Conservation (phyloP, 192 early-diverging fungal genomes). For the Glomus cerebriforme region DNA sequence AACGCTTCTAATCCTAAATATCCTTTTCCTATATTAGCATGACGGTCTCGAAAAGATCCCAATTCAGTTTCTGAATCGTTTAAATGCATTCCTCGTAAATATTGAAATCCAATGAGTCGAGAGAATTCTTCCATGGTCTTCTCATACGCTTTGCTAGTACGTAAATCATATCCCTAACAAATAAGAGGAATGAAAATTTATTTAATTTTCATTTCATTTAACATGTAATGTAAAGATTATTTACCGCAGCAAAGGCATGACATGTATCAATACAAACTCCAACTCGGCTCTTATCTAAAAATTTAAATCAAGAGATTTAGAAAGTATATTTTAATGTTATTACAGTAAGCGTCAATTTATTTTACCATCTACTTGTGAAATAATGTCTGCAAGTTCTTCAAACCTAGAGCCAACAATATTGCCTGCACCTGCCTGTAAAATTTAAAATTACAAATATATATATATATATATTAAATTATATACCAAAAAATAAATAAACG, state of each 20-base stretch:
- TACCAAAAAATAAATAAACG: not conserved
- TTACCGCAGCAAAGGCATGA: slow-evolving; percentile 54
- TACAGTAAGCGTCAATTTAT: not conserved
- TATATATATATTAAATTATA: not conserved
- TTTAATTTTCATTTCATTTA: not conserved
- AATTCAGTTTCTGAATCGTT: slow-evolving; percentile 55
- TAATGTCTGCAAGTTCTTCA: slow-evolving; percentile 49
- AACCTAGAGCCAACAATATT: slow-evolving; percentile 50
- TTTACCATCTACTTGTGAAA: slow-evolving; percentile 39
- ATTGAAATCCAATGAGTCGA: slow-evolving; percentile 46
- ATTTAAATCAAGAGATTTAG: not conserved
- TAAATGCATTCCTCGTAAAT: slow-evolving; percentile 55
- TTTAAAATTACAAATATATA: not conserved
- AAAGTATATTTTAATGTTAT: not conserved
- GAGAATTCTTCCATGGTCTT: slow-evolving; percentile 46
- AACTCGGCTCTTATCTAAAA: slow-evolving; percentile 49
- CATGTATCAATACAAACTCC: slow-evolving; percentile 66
- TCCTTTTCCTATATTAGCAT: slow-evolving; percentile 59
- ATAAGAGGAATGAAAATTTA: slow-evolving; percentile 1
- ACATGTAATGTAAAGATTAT: not conserved
- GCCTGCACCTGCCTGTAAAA: slow-evolving; percentile 44
- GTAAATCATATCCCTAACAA: slow-evolving; percentile 53
- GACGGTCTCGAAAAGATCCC: slow-evolving; percentile 48
- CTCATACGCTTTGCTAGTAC: slow-evolving; percentile 48
- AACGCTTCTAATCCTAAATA: slow-evolving; percentile 54